Evolutionary conservation across 192 early-diverging fungal species (phyloP).

Genomic region (Linnemannia schmuckeri): DNA sequence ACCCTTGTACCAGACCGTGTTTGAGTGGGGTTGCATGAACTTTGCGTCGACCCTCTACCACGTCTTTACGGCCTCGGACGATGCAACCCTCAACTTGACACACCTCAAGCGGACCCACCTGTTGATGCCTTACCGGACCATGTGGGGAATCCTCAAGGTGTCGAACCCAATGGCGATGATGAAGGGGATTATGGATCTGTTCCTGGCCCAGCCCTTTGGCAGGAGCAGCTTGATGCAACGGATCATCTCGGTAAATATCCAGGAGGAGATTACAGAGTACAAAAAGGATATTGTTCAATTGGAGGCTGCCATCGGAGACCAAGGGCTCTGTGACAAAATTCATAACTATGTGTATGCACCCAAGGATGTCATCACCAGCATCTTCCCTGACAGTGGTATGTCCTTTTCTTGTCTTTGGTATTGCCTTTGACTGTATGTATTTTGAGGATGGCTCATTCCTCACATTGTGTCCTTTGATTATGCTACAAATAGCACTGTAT

Average conservation of each 20-base stretch:
- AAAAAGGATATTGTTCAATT: conserved; percentile 61
- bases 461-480: background rate
- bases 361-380: conserved; percentile 13
- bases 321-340: conserved; percentile 63
- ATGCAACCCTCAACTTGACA: conserved; percentile 59
- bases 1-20: conserved; percentile 49
- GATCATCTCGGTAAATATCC: conserved; percentile 67
- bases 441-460: background rate
- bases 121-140: conserved; percentile 66
- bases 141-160: conserved; percentile 63
- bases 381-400: conserved; percentile 38
- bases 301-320: conserved; percentile 46
- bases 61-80: conserved; percentile 66
- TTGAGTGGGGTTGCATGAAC: conserved; percentile 71
- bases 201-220: conserved; percentile 72
- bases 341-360: conserved; percentile 59
- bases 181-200: conserved; percentile 68
- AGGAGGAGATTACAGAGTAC: conserved; percentile 63
- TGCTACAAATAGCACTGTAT: conserved; percentile 14
- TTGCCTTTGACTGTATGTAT: background rate
- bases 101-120: conserved; percentile 67
- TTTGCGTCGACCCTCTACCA: conserved; percentile 69
- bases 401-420: background rate
- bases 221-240: conserved; percentile 66
- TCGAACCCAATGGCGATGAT: conserved; percentile 71